Percentiles rank a stretch among this genome's conserved stretches.
Conservation (phyloP, 1,284 basidiomycete genomes). For the Neonothopanus nambi region DNA sequence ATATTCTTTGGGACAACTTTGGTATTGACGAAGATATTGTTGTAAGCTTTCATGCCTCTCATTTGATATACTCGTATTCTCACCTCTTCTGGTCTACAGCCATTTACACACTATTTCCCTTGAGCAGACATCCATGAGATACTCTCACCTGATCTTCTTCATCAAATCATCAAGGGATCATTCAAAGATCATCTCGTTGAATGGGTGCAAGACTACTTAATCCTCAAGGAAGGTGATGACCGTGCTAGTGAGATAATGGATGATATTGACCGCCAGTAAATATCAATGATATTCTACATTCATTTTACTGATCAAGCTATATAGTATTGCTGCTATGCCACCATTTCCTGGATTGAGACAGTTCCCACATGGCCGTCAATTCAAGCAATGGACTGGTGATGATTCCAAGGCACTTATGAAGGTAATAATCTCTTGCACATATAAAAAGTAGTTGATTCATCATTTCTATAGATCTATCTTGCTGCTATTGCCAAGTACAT, state of each 20-base stretch:
- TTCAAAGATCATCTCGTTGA: slow-evolving; percentile 31
- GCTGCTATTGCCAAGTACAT: slow-evolving; percentile 29
- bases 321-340: slow-evolving; percentile 18
- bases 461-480: too few relatives aligned
- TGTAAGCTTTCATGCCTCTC: neutral
- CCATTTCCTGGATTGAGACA: slow-evolving; percentile 20
- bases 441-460: too few relatives aligned
- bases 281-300: neutral
- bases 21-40: slow-evolving; percentile 10
- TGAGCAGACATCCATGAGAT: slow-evolving; percentile 27
- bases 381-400: slow-evolving; percentile 31
- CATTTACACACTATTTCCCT: slow-evolving; percentile 17
- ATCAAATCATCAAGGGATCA: slow-evolving; percentile 29
- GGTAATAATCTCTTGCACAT: too few relatives aligned
- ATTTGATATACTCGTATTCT: neutral
- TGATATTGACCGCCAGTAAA: slow-evolving; percentile 26
- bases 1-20: slow-evolving; percentile 12
- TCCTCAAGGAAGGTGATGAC: neutral
- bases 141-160: slow-evolving; percentile 29
- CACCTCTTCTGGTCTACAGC: neutral
- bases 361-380: slow-evolving; percentile 22
- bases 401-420: slow-evolving; percentile 33
- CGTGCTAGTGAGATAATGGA: slow-evolving; percentile 22
- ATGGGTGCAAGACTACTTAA: slow-evolving; percentile 26
- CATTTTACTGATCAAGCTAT: neutral